Percentiles rank a stretch among this genome's conserved stretches.
phyloP scores from a whole-genome alignment of 148 eudicot species.

The Cornus controversa region DNA sequence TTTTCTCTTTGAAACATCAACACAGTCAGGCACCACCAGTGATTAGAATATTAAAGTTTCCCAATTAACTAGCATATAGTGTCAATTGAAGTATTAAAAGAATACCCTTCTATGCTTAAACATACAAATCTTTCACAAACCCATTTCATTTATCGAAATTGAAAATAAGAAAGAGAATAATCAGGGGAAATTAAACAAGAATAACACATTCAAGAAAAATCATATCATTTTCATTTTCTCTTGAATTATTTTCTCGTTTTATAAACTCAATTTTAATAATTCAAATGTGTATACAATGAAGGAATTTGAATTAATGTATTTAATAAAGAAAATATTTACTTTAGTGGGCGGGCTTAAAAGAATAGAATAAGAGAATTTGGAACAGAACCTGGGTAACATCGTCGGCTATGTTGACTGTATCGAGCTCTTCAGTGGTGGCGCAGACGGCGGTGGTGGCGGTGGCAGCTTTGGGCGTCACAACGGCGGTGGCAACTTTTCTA shows the following conservation, averaged over 20 bases:
- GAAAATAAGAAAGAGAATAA: too few species aligned
- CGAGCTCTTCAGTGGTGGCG: conserved; percentile 13
- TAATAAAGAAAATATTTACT: neutral
- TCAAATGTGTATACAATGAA: too few species aligned
- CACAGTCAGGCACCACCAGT: neutral
- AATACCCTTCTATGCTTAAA: neutral
- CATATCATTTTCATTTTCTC: too few species aligned
- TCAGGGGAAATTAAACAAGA: too few species aligned
- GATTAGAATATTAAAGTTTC: too few species aligned
- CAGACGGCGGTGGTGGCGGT: neutral
- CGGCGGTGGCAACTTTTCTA: neutral
- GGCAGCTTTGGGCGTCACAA: neutral
- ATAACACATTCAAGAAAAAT: too few species aligned
- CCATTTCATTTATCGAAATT: too few species aligned
- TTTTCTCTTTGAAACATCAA: neutral
- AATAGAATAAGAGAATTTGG: neutral
- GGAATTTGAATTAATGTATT: too few species aligned
- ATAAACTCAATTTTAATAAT: too few species aligned
- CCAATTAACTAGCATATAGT: too few species aligned
- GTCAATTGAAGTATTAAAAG: neutral
- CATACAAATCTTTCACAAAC: neutral
- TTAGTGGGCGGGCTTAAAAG: neutral
- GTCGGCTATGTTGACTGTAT: conserved; percentile 61
- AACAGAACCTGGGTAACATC: conserved; percentile 60
- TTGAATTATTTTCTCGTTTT: too few species aligned